These are phyloP conservation scores for Solanum virginianum DNA, from an alignment of 257 asterid genomes.

Conservation along the genomic window DNA sequence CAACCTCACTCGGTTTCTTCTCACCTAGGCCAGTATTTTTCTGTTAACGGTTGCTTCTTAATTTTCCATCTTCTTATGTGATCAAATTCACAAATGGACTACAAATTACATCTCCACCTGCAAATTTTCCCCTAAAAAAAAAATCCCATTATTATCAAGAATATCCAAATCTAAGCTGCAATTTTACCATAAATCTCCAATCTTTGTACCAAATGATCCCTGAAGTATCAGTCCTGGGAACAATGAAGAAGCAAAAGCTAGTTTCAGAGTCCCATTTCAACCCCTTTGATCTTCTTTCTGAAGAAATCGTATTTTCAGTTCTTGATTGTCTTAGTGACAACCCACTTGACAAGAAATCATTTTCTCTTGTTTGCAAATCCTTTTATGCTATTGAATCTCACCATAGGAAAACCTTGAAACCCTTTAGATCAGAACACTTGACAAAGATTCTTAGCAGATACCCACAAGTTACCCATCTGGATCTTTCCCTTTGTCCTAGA, in stretches of 20 bases:
- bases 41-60: conserved; percentile 37
- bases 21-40: conserved; percentile 16
- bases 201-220: not conserved
- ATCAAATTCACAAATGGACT: not conserved
- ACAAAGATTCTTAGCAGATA: conserved; percentile 34
- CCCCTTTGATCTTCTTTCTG: conserved; percentile 61
- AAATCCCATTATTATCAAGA: not conserved
- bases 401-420: conserved; percentile 52
- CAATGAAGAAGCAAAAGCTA: conserved; percentile 55
- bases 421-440: conserved; percentile 51
- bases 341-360: conserved; percentile 67
- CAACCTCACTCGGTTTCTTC: conserved; percentile 11
- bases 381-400: conserved; percentile 53
- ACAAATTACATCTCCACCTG: not conserved
- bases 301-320: conserved; percentile 51
- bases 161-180: not conserved
- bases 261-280: conserved; percentile 14
- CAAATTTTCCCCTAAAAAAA: not conserved
- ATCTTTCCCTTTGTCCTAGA: conserved; percentile 70
- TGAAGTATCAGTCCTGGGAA: conserved; percentile 1
- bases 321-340: conserved; percentile 55
- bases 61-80: conserved; percentile 1
- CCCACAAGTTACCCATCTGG: conserved; percentile 38
- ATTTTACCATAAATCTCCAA: not conserved
- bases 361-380: conserved; percentile 67